Percentiles rank a stretch among this genome's conserved stretches.
phyloP scores from a whole-genome alignment of 2,329 filamentous ascomycete genomes.

The Nemania serpens region DNA sequence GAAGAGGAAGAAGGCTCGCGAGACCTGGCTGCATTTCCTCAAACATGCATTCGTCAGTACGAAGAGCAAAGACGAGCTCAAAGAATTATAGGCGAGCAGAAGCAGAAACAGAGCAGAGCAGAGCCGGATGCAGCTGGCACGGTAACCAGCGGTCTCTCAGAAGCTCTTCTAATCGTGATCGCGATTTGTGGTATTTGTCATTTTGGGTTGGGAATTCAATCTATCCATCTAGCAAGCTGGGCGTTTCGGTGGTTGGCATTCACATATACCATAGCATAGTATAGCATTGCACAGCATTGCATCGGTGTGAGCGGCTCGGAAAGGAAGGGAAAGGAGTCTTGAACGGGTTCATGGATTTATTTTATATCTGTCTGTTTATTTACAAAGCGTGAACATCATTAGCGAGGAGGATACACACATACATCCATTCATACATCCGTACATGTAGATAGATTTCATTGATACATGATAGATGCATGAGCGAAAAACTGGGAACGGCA shows the following conservation, averaged over 20 bases:
- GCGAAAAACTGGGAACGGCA: no score
- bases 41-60: conserved; percentile 79
- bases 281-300: no score
- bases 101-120: no score
- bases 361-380: no score
- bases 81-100: conserved; percentile 43
- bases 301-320: no score
- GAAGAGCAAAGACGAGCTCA: conserved; percentile 67
- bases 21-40: conserved; percentile 79
- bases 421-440: no score
- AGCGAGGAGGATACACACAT: no score
- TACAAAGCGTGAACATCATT: no score
- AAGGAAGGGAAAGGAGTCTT: no score
- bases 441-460: no score
- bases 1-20: conserved; percentile 63
- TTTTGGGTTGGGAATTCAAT: conserved; percentile 11
- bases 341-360: no score
- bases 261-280: not conserved
- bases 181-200: not conserved
- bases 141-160: not conserved
- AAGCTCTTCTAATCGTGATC: not conserved
- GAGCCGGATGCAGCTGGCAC: not conserved
- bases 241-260: conserved; percentile 13
- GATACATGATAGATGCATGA: no score
- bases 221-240: conserved; percentile 17